Conservation (phyloP, 331 rosid genomes). For the Malus hybrid region DNA sequence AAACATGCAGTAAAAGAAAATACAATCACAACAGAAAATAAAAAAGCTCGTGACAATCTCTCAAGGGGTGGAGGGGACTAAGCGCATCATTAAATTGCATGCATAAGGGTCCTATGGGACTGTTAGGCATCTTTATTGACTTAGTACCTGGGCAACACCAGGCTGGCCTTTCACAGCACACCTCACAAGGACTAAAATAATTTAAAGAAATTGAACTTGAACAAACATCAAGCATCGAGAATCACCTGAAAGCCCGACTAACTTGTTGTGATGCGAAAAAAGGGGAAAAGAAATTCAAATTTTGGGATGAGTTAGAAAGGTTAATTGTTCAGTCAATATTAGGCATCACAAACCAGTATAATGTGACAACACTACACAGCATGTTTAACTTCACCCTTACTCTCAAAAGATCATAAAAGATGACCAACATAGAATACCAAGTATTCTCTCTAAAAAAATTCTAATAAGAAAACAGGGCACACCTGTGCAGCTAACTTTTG, state of each 20-base stretch:
- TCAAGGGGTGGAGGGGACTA: background rate
- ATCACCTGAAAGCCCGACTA: background rate
- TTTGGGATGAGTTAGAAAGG: background rate
- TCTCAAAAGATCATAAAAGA: background rate
- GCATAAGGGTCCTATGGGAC: background rate
- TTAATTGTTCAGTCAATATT: background rate
- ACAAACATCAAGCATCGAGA: background rate
- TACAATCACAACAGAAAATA: background rate
- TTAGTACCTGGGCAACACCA: background rate
- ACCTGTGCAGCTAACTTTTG: constrained; percentile 93
- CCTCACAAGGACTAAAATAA: background rate
- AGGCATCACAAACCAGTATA: background rate
- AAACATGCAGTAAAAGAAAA: background rate
- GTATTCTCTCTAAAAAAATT: background rate
- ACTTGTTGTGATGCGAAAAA: background rate
- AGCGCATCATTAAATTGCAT: background rate
- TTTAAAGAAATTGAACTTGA: background rate
- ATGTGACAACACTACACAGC: background rate
- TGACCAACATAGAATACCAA: background rate
- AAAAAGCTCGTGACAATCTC: no score
- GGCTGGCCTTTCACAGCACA: background rate
- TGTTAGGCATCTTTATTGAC: background rate
- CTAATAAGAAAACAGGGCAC: background rate
- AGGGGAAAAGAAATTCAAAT: background rate
- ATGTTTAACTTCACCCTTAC: background rate